These are phyloP conservation scores for Termitomyces heimii DNA, from an alignment of 768 basidiomycete genomes.

Conservation along the genomic window DNA sequence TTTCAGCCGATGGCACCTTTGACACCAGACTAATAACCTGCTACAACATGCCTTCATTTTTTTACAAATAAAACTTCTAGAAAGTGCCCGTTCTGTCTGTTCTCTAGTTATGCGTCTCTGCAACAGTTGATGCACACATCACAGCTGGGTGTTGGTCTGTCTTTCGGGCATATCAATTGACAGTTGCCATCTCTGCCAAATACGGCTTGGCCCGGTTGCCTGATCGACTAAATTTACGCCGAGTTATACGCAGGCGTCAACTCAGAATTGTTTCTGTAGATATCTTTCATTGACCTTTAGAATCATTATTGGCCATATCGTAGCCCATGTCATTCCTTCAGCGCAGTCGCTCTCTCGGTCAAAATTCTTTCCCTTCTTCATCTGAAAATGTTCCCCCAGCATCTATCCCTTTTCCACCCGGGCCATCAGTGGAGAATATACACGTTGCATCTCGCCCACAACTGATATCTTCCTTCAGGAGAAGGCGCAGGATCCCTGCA, in stretches of 20 bases:
- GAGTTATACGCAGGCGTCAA: neutral
- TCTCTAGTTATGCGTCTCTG: neutral
- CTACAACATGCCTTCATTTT: neutral
- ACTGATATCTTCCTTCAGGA: neutral
- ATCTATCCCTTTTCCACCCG: constrained; percentile 12
- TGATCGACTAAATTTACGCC: constrained; percentile 8
- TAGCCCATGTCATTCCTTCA: constrained; percentile 14
- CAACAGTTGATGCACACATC: neutral
- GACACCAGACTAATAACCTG: neutral
- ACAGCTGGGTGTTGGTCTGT: neutral
- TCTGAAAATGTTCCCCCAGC: neutral
- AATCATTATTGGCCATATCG: neutral
- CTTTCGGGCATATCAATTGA: neutral
- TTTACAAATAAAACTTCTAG: neutral
- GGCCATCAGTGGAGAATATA: constrained; percentile 12
- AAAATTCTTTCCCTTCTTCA: neutral
- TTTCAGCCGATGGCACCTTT: neutral
- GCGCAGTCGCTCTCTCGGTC: constrained; percentile 11
- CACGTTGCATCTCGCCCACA: constrained; percentile 2
- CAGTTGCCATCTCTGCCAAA: constrained; percentile 15
- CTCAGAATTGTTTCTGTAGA: neutral
- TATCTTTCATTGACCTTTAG: neutral
- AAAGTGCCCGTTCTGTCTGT: neutral
- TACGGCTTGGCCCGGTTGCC: constrained; percentile 10
- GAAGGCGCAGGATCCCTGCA: constrained; percentile 4